A percentile compares a stretch with the other conserved stretches of the same genome.
Evolutionary conservation across 2,329 filamentous ascomycete genomes (phyloP).

Genomic region (Aureobasidium mangrovei): DNA sequence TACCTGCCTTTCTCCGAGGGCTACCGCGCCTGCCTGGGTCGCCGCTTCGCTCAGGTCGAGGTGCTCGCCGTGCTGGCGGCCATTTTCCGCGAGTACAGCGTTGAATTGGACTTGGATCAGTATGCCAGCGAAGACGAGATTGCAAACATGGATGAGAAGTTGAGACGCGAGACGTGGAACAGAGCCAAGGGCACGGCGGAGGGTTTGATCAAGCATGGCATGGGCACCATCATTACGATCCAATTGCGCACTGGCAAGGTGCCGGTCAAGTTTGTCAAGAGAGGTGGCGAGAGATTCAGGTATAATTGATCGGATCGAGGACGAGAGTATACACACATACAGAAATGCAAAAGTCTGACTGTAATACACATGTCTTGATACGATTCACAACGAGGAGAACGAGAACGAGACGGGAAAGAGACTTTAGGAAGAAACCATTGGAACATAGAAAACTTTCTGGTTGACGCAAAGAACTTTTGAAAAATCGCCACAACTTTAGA

Average conservation of each 20-base stretch:
- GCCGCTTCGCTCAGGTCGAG: conserved; percentile 50
- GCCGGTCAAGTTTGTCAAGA: conserved; percentile 58
- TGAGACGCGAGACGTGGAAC: conserved; percentile 49
- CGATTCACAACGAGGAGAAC: too few species aligned
- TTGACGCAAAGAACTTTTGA: background rate
- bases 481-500: background rate
- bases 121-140: conserved; percentile 41
- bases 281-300: conserved; percentile 59
- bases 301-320: conserved; percentile 12
- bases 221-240: conserved; percentile 59
- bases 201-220: conserved; percentile 43
- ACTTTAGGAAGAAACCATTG: background rate
- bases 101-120: conserved; percentile 58
- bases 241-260: conserved; percentile 58
- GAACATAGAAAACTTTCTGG: background rate
- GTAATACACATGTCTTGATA: too few species aligned
- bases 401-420: too few species aligned
- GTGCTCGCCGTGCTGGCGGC: conserved; percentile 45
- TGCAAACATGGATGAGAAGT: conserved; percentile 41
- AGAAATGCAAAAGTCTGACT: too few species aligned
- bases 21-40: conserved; percentile 46
- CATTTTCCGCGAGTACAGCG: conserved; percentile 49
- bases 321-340: too few species aligned
- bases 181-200: conserved; percentile 51
- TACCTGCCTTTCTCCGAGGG: conserved; percentile 50